Evolutionary conservation across 2,329 filamentous ascomycete genomes (phyloP).

Genomic region (Ploettnerulaceae sp.): DNA sequence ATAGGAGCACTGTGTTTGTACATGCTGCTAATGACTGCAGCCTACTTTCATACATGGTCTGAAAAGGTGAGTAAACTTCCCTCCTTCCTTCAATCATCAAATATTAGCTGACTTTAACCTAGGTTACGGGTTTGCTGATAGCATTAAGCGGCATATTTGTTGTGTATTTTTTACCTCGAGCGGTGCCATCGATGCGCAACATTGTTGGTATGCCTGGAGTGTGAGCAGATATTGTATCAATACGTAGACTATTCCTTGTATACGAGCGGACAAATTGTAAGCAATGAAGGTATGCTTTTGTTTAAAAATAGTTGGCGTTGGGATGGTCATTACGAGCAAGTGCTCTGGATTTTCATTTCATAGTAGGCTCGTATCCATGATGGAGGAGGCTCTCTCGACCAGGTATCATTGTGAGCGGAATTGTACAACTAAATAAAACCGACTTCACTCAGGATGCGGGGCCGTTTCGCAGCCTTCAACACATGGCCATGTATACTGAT

Average conservation of each 20-base stretch:
- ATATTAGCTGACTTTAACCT: slow-evolving; percentile 8
- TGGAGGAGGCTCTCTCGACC: too few species aligned
- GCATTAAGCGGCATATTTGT: slow-evolving; percentile 44
- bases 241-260: neutral
- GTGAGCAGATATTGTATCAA: slow-evolving; percentile 23
- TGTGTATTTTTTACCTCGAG: slow-evolving; percentile 47
- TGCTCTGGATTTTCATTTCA: too few species aligned
- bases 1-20: slow-evolving; percentile 74
- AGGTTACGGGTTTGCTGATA: slow-evolving; percentile 46
- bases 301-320: too few species aligned
- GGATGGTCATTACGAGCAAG: too few species aligned
- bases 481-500: too few species aligned
- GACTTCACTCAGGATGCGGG: too few species aligned
- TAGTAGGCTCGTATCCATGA: too few species aligned
- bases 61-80: slow-evolving; percentile 66
- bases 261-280: too few species aligned
- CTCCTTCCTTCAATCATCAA: neutral
- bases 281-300: too few species aligned
- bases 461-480: too few species aligned
- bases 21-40: slow-evolving; percentile 98
- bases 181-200: slow-evolving; percentile 39
- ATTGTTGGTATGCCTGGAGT: slow-evolving; percentile 43
- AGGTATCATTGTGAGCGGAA: too few species aligned
- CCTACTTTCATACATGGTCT: slow-evolving; percentile 98
- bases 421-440: too few species aligned